These are phyloP conservation scores for Ascoidea tarda DNA, from an alignment of 805 yeast species.

Conservation along the genomic window DNA sequence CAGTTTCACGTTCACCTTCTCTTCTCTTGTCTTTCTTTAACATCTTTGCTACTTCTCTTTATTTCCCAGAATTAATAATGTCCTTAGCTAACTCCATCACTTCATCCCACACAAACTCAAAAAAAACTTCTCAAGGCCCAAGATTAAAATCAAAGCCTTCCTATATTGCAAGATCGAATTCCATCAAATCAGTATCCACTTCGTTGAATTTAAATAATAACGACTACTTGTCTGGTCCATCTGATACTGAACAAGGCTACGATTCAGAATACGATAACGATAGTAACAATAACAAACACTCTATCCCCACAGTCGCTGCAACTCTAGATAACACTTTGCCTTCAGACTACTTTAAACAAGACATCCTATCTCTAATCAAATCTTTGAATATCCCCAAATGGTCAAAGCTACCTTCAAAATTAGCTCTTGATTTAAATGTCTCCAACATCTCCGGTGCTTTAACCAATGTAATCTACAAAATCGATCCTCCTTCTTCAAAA, in stretches of 20 bases:
- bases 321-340: constrained; percentile 69
- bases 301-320: constrained; percentile 37
- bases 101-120: neutral
- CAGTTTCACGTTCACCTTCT: neutral
- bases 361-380: constrained; percentile 51
- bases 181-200: neutral
- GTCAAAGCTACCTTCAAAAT: constrained; percentile 36
- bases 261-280: neutral
- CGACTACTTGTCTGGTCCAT: neutral
- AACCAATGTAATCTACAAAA: constrained; percentile 77
- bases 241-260: neutral
- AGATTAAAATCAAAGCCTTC: neutral
- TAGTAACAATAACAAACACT: constrained; percentile 6
- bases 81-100: neutral
- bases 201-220: too few relatives aligned
- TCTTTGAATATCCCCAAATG: constrained; percentile 63
- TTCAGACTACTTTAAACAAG: constrained; percentile 71
- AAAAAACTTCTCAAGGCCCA: neutral
- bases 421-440: constrained; percentile 28
- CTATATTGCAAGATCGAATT: neutral
- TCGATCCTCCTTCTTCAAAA: constrained; percentile 37
- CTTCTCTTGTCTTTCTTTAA: neutral
- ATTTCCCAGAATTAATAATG: neutral
- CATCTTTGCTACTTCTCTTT: too few relatives aligned
- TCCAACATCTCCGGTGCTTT: constrained; percentile 81